These are phyloP conservation scores for Ogataea sp. DNA, from an alignment of 805 yeast species.

Conservation along the genomic window DNA sequence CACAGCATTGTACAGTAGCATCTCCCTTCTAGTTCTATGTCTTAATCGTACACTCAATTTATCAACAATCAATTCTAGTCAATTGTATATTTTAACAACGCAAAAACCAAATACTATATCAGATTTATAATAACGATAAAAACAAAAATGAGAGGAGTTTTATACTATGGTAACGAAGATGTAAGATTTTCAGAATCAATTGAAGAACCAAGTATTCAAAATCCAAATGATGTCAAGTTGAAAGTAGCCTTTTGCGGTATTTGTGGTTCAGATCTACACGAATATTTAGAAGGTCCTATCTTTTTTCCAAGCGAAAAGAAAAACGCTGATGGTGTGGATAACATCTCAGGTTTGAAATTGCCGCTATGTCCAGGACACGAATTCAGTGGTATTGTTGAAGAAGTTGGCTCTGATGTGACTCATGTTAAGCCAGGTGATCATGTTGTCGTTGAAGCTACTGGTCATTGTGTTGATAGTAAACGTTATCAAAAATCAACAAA, in stretches of 20 bases:
- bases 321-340: conserved; percentile 22
- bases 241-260: conserved; percentile 45
- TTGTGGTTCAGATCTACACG: conserved; percentile 57
- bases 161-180: conserved; percentile 38
- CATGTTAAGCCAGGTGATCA: conserved; percentile 42
- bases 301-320: conserved; percentile 32
- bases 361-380: conserved; percentile 30
- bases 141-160: conserved; percentile 36
- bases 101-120: background rate
- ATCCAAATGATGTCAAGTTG: conserved; percentile 22
- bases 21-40: too few species aligned
- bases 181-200: conserved; percentile 29
- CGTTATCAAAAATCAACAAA: conserved; percentile 21
- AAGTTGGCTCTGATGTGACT: conserved; percentile 38
- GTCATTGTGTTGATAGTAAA: conserved; percentile 34
- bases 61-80: too few species aligned
- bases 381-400: conserved; percentile 21
- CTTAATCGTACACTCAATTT: too few species aligned
- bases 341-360: conserved; percentile 30
- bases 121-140: background rate
- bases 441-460: conserved; percentile 57
- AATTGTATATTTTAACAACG: too few species aligned
- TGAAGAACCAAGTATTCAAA: conserved; percentile 16
- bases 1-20: too few species aligned
- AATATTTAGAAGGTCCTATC: conserved; percentile 50